Percentiles rank a stretch among this genome's conserved stretches.
These are phyloP conservation scores for Amanita rubescens DNA, from an alignment of 768 basidiomycete species.

Conservation along the genomic window DNA sequence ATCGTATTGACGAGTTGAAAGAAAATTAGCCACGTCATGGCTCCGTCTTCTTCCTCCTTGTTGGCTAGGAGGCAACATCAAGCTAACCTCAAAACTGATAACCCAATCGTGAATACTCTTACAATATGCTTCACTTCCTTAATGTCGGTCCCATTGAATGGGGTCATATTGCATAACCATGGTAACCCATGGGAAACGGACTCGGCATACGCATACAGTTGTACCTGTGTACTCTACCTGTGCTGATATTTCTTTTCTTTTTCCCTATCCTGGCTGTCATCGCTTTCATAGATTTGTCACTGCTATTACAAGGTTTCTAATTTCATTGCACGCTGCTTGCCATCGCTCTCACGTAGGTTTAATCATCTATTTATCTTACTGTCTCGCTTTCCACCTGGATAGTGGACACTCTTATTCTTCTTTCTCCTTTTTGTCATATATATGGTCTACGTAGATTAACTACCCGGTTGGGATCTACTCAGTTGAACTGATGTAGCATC, in stretches of 20 bases:
- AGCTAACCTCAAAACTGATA: too few species aligned
- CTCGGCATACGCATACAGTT: not conserved
- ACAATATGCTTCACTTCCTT: not conserved
- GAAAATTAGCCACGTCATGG: constrained; percentile 22
- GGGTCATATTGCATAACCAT: not conserved
- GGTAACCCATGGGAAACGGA: not conserved
- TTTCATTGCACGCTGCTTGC: not conserved
- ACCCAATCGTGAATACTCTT: not conserved
- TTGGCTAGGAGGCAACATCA: too few species aligned
- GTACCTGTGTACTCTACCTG: constrained; percentile 3
- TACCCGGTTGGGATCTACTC: too few species aligned
- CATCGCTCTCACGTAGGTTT: not conserved
- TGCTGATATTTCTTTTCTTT: not conserved
- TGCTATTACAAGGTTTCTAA: not conserved
- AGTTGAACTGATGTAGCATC: not conserved
- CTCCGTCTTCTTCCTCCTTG: too few species aligned
- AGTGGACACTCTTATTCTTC: too few species aligned
- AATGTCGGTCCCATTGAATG: not conserved
- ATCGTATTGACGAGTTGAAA: constrained; percentile 35
- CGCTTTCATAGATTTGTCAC: not conserved
- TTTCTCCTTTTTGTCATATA: too few species aligned
- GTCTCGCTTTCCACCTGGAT: too few species aligned
- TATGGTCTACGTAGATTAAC: not conserved
- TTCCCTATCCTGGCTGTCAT: not conserved
- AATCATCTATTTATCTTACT: not conserved